Evolutionary conservation across 495 filamentous ascomycete genomes (phyloP).

Genomic region (Daldinia bambusicola): DNA sequence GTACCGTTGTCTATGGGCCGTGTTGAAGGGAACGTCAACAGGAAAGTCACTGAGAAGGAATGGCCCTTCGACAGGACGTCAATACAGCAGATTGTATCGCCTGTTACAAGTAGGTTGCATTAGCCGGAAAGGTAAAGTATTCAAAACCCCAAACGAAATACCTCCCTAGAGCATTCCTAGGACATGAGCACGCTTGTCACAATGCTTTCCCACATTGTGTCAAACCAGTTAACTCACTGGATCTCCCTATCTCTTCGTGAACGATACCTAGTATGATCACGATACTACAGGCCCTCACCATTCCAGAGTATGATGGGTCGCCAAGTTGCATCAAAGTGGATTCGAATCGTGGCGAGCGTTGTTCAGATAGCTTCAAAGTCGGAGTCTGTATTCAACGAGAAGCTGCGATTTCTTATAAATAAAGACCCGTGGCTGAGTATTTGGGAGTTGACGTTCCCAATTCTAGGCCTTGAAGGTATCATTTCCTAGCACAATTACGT

Average conservation of each 20-base stretch:
- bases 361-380: slow-evolving; percentile 18
- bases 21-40: not conserved
- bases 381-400: slow-evolving; percentile 11
- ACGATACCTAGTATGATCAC: too few species aligned
- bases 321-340: slow-evolving; percentile 18
- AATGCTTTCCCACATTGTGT: too few species aligned
- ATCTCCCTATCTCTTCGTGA: too few species aligned
- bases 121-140: not conserved
- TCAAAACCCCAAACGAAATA: not conserved
- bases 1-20: not conserved
- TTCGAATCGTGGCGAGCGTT: slow-evolving; percentile 14
- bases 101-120: too few species aligned
- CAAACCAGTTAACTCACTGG: too few species aligned
- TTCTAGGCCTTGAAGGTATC: not conserved
- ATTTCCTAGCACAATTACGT: not conserved
- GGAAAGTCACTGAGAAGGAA: not conserved
- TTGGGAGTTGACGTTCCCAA: not conserved
- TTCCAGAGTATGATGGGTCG: slow-evolving; percentile 25
- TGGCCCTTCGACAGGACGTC: not conserved
- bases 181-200: not conserved
- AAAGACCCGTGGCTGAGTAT: not conserved
- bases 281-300: slow-evolving; percentile 25
- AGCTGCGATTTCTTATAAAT: not conserved
- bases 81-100: not conserved
- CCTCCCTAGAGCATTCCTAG: not conserved